Evolutionary conservation across 371 early-diverging fungal species (phyloP), one percentile per base, ranked within the genome.

Genomic region (Actinomortierella ambigua): DNA sequence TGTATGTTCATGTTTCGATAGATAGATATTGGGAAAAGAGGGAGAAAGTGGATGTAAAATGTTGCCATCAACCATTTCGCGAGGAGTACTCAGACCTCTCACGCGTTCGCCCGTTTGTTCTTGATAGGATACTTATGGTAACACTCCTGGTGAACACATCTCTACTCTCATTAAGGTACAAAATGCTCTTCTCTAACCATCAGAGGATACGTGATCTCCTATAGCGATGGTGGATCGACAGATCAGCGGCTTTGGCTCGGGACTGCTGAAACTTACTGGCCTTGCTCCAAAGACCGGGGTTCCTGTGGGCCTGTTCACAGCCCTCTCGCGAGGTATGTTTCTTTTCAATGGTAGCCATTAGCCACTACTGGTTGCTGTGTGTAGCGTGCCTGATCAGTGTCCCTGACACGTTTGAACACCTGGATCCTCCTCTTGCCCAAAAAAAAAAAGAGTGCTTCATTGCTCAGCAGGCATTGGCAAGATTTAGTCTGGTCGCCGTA

Each of bases 251-350:
- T 69, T 68, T 49, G 68, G 68, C 27, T 51, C 68, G 2, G 65
- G 73, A 40, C 56, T 71, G 23, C 41, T 69, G 3, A 53, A 57
- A 2, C 28, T 62, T 50, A 78, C 76, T 27, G 71, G 68, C 22
- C 53, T 86, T 2, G 69, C 67, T 14, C 81, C 85, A 42, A 65
- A 77, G 57, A 70, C 80, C n/a, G 79, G 77, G 43, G 63, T 73
- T 13, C 79, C 84, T 59, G 82, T 86, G 7, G 86, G 85, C 44
- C 77, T 86, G 55, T 78, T 80, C 54, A 76, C 82, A 15, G 57
- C 63, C 13, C 76, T 80, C 55, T 83, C 82, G 7, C 59, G 77
- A 55, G 76, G 86, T 83, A 86, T 57, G 63, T 50, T 15, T 11
- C 18, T 13, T 6, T 44, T 41, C 4, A 4, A 11, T 11, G 34